These are phyloP conservation scores for Nidula niveotomentosa DNA, from an alignment of 1,284 basidiomycete genomes.

Conservation along the genomic window DNA sequence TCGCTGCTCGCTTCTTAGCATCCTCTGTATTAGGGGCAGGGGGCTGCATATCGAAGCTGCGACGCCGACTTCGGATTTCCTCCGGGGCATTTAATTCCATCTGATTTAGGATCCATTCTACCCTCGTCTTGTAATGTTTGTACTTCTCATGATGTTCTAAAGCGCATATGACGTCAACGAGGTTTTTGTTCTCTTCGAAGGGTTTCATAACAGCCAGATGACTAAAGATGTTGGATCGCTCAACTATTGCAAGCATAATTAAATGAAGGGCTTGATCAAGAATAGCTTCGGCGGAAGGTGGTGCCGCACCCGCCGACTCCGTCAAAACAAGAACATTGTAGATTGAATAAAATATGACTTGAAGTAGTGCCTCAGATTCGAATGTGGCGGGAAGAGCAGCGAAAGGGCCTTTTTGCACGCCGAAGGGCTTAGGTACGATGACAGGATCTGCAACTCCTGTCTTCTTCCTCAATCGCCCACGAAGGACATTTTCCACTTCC, in stretches of 20 bases:
- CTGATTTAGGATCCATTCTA: conserved; percentile 73
- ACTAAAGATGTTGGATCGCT: conserved; percentile 66
- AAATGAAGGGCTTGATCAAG: conserved; percentile 89
- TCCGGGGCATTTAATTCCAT: conserved; percentile 54
- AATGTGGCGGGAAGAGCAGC: conserved; percentile 56
- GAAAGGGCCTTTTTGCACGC: conserved; percentile 70
- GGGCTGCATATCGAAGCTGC: conserved; percentile 33
- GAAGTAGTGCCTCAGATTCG: conserved; percentile 68
- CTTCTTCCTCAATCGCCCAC: conserved; percentile 69
- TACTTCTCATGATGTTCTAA: conserved; percentile 78
- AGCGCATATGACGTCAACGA: conserved; percentile 74
- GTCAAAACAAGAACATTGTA: conserved; percentile 68
- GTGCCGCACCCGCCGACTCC: conserved; percentile 53
- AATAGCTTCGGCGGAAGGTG: conserved; percentile 82
- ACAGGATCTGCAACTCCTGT: conserved; percentile 66
- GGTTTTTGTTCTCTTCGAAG: conserved; percentile 58
- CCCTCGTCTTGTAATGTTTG: conserved; percentile 66
- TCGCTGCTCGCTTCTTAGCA: conserved; percentile 78
- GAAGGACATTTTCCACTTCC: conserved; percentile 85
- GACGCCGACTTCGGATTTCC: conserved; percentile 53
- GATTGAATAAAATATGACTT: conserved; percentile 78
- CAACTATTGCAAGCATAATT: conserved; percentile 78
- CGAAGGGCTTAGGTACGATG: conserved; percentile 71
- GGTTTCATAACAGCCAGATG: conserved; percentile 49
- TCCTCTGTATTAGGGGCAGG: conserved; percentile 56